phyloP scores from a whole-genome alignment of 2,329 filamentous ascomycete genomes.

The Botryotinia narcissicola region DNA sequence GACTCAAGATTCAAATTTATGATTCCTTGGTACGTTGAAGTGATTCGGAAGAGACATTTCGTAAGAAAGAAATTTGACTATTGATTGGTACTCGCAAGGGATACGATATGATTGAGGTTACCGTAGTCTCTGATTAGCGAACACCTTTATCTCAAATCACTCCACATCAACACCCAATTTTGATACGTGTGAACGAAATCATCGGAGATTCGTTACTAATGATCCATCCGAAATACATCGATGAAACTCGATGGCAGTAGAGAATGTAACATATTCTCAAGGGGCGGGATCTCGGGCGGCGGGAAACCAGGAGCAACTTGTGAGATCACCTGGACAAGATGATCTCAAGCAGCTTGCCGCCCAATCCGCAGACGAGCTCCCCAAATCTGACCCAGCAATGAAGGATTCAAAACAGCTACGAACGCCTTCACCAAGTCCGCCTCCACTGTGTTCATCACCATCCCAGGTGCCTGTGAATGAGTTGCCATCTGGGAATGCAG shows the following conservation, averaged over 20 bases:
- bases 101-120: background rate
- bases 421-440: background rate
- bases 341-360: background rate
- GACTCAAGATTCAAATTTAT: background rate
- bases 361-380: background rate
- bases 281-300: background rate
- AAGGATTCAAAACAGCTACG: background rate
- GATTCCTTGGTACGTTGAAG: too few species aligned
- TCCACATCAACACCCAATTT: background rate
- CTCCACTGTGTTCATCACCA: background rate
- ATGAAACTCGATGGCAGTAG: slow-evolving; percentile 17
- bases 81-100: background rate
- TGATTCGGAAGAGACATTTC: background rate
- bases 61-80: background rate
- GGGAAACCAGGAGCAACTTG: background rate
- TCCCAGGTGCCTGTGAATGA: background rate
- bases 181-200: background rate
- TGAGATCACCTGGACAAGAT: slow-evolving; percentile 10
- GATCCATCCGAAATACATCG: background rate
- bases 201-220: background rate
- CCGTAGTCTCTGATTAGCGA: slow-evolving; percentile 7
- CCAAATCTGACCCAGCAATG: background rate
- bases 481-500: background rate
- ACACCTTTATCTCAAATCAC: slow-evolving; percentile 5
- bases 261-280: slow-evolving; percentile 9